Base-by-base conservation (phyloP, 2,329 filamentous ascomycete genomes). In the Xylaria hypoxylon region DNA sequence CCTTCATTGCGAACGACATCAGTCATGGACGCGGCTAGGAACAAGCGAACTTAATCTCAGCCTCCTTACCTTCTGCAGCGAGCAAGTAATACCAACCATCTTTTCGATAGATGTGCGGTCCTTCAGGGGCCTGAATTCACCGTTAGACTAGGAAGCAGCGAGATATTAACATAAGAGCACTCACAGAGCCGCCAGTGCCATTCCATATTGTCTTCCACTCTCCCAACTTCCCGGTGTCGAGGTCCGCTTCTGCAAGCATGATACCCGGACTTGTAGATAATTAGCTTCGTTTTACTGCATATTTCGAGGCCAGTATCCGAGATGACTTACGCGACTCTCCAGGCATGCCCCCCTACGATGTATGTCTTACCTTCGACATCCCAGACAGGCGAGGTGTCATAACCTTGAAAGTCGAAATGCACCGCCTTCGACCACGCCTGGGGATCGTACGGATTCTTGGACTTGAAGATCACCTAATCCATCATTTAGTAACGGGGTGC, bases 311-410 rank as follows among this genome's bases (percentile, higher is more conserved):
- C 1, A 31, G 17, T 3, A 15, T 31, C 2, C 4, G 1, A 7
- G 24, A 26, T 35, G 8, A 69, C 74, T 64, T 47, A 77, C 72
- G 65, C 68, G 19, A 80, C 74, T 61, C 76, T 74, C 75, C 76
- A 81, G 6, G 77, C 76, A 64, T 80, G 79, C n/a, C 73, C 77
- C 3, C 78, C 80, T 0, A 79, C 80, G 3, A 86, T 81, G 63
- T 87, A 89, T 0, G 82, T 77, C 63, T 80, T 84, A 1, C 86
- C 86, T 52, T 88, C 82, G 0, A 82, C 81, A 56, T 88, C 84
- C 83, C 85, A 89, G 70, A 87, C 86, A 7, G 83, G 80, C 38
- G 81, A 83, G 0, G 86, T 84, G 59, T 89, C 87, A 59, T 86
- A 85, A 1, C 83, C 84, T 8, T 79, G 76, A 48, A 84, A 84